These are phyloP conservation scores for Tolypocladium capitatum DNA, from an alignment of 2,329 filamentous ascomycete genomes.

Conservation along the genomic window DNA sequence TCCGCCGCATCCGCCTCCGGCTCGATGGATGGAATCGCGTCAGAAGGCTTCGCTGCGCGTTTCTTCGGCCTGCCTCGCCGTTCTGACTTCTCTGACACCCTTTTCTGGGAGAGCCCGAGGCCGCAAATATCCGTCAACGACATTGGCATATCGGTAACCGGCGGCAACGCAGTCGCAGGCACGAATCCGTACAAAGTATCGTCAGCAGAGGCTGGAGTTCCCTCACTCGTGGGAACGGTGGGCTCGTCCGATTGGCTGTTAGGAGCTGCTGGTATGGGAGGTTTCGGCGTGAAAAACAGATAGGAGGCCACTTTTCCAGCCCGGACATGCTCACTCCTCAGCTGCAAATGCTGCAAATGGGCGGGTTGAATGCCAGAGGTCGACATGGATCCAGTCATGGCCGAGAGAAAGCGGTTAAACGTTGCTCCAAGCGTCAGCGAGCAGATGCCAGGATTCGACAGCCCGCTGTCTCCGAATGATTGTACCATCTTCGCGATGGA, in stretches of 20 bases:
- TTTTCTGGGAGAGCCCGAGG: not conserved
- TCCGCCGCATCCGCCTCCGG: not conserved
- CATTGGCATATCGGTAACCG: not conserved
- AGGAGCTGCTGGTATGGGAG: not conserved
- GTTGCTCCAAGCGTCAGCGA: conserved; percentile 21
- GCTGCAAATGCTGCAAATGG: conserved; percentile 19
- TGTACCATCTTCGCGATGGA: conserved; percentile 17
- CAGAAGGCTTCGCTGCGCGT: not conserved
- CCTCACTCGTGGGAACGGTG: not conserved
- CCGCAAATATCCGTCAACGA: not conserved
- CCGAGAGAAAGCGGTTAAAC: conserved; percentile 24
- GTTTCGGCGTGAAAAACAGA: conserved; percentile 13
- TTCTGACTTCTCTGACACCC: not conserved
- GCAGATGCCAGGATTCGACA: conserved; percentile 25
- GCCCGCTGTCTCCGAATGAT: conserved; percentile 13
- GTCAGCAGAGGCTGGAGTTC: not conserved
- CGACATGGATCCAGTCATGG: conserved; percentile 21
- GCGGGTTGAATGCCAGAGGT: conserved; percentile 17
- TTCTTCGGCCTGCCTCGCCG: not conserved
- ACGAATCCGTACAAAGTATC: not conserved
- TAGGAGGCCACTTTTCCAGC: conserved; percentile 24
- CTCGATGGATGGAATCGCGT: not conserved
- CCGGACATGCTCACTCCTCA: conserved; percentile 22
- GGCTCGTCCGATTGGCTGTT: not conserved
- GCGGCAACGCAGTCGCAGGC: not conserved